Percentiles rank a stretch among this genome's conserved stretches.
Evolutionary conservation across 1,284 basidiomycete species (phyloP).

Genomic region (Dichomitus squalens): DNA sequence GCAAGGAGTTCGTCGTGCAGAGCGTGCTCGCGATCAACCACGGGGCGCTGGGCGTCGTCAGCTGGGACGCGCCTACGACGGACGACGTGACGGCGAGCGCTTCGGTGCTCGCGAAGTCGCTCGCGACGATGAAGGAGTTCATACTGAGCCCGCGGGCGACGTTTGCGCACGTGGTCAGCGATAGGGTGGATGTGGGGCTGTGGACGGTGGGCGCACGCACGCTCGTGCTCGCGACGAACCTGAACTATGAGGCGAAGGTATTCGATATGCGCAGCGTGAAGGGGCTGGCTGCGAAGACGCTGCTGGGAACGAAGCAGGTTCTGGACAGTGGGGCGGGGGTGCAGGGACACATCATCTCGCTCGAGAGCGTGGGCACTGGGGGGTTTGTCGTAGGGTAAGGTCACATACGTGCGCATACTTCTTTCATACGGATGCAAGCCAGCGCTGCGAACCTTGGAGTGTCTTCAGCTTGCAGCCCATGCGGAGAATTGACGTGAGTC

Average conservation of each 20-base stretch:
- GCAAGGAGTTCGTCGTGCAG: constrained; percentile 68
- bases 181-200: constrained; percentile 41
- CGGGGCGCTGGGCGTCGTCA: constrained; percentile 64
- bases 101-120: constrained; percentile 51
- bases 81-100: constrained; percentile 60
- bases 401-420: background rate
- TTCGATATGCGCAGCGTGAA: constrained; percentile 25
- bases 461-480: too few relatives aligned
- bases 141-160: constrained; percentile 37
- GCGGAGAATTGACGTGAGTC: too few relatives aligned
- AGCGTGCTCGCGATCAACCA: constrained; percentile 71
- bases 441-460: too few relatives aligned
- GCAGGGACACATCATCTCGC: constrained; percentile 22
- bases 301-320: constrained; percentile 22
- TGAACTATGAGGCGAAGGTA: constrained; percentile 37
- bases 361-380: constrained; percentile 34
- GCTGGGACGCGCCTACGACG: constrained; percentile 70
- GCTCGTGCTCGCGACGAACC: constrained; percentile 45
- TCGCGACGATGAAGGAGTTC: constrained; percentile 42
- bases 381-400: constrained; percentile 31
- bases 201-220: constrained; percentile 38
- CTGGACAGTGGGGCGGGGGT: constrained; percentile 35
- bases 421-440: too few relatives aligned
- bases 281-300: constrained; percentile 14
- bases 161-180: constrained; percentile 31